Base-by-base conservation (phyloP, 1,139 yeast genomes). In the Candida frijolesensis region DNA sequence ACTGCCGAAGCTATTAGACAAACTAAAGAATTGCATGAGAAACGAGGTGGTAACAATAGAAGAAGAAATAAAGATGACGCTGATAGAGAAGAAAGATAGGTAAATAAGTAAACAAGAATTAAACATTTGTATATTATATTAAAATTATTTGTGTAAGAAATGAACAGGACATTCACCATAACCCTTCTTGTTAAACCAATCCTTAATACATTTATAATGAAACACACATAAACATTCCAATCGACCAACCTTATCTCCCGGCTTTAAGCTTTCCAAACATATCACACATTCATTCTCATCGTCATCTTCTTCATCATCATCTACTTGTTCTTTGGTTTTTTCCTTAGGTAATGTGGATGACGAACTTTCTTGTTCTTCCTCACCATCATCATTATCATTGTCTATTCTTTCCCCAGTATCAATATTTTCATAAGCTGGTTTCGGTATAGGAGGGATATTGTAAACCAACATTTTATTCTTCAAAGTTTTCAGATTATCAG, bases 161-260 rank as follows among this genome's bases (percentile, higher is more conserved):
- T 89, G 96, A 19, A 89, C 90, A 0, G 96, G 96, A 66, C 96
- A 89, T 57, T 86, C 89, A 7, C 95, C 90, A 18, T 80, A 85
- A 0, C 96, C 95, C 65, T 88, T 90, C 68, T 86, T 83, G 55
- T 83, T 79, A 62, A 92, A 89, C 99, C 99, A 94, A 56, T 84
- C 86, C 65, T 87, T 83, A 58, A 94, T 94, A 67, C 99, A 94
- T 56, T 79, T 74, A 64, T 91, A 90, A 65, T 95, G 99, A 66
- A 89, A 95, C 43, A 92, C 89, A 65, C 99, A 95, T 25, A 95
- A 76, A 66, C 99, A 95, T 66, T 94, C 99, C 50, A 95, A 71
- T 38, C 99, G 73, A 0, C 96, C 98, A 14, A 95, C 95, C 60
- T 85, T 86, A 52, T 91, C 95, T 3, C 96, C 97, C 0, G 91